Evolutionary conservation across 331 rosid genomes (phyloP).

Genomic region (Cydonia oblonga): DNA sequence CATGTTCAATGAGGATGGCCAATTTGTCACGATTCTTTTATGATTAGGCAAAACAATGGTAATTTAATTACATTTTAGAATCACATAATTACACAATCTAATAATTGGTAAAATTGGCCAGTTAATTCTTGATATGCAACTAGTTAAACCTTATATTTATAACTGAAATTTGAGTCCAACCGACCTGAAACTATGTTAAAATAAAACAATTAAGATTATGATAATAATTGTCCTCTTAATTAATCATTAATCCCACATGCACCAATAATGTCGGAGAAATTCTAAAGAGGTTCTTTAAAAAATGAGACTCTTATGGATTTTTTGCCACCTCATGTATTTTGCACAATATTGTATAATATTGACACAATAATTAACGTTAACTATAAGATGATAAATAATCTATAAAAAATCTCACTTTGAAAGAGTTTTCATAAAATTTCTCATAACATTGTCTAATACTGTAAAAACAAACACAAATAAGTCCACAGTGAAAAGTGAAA

Average conservation of each 20-base stretch:
- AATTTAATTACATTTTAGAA: not conserved
- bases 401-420: rapidly evolving
- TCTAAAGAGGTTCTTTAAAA: too few relatives aligned
- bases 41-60: not conserved
- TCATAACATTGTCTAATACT: too few relatives aligned
- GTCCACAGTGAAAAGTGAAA: not conserved
- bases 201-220: not conserved
- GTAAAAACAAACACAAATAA: not conserved
- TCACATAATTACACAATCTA: not conserved
- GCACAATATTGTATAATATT: too few relatives aligned
- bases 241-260: not conserved
- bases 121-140: not conserved
- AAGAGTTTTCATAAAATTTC: too few relatives aligned
- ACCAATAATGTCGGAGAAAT: not conserved
- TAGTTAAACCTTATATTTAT: not conserved
- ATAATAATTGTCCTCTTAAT: not conserved
- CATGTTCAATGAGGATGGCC: not conserved
- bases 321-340: too few relatives aligned
- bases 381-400: rapidly evolving
- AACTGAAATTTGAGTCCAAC: not conserved
- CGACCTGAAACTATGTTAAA: not conserved
- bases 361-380: too few relatives aligned
- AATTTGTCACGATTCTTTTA: not conserved
- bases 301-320: too few relatives aligned
- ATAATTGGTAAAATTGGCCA: not conserved